These are phyloP conservation scores for Iris pallida DNA, from an alignment of 116 monocot genomes.

Conservation along the genomic window DNA sequence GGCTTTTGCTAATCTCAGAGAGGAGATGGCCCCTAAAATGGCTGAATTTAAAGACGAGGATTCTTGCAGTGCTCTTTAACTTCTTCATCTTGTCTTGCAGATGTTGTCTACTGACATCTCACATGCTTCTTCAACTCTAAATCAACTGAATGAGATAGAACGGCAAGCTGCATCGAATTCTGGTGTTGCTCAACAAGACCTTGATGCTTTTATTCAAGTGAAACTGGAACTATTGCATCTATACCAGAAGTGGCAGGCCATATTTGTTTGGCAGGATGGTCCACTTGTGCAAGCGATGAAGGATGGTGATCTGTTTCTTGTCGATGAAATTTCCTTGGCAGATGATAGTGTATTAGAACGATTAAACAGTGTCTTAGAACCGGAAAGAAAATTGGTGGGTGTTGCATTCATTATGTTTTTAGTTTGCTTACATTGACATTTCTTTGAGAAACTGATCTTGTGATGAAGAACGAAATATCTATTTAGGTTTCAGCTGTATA, in stretches of 20 bases:
- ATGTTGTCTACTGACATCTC: slow-evolving; percentile 61
- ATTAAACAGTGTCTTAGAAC: slow-evolving; percentile 87
- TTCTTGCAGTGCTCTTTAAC: neutral
- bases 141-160: slow-evolving; percentile 31
- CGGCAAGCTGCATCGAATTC: slow-evolving; percentile 14
- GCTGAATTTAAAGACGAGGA: too few species aligned
- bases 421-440: too few species aligned
- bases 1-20: too few species aligned
- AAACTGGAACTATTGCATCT: slow-evolving; percentile 41
- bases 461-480: too few species aligned
- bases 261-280: slow-evolving; percentile 95
- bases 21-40: too few species aligned
- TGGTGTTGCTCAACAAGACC: slow-evolving; percentile 33
- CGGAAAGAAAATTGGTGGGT: slow-evolving; percentile 79
- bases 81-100: slow-evolving; percentile 27
- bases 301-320: slow-evolving; percentile 80
- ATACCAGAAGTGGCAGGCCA: slow-evolving; percentile 60
- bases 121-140: slow-evolving; percentile 44
- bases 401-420: neutral
- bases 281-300: slow-evolving; percentile 99
- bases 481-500: too few species aligned
- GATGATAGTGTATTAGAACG: slow-evolving; percentile 98
- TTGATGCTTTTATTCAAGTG: slow-evolving; percentile 39
- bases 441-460: too few species aligned
- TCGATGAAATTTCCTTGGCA: slow-evolving; percentile 97